Percentiles rank a stretch among this genome's conserved stretches.
Evolutionary conservation across 257 asterid species (phyloP).

Genomic region (Jasminum sambac): DNA sequence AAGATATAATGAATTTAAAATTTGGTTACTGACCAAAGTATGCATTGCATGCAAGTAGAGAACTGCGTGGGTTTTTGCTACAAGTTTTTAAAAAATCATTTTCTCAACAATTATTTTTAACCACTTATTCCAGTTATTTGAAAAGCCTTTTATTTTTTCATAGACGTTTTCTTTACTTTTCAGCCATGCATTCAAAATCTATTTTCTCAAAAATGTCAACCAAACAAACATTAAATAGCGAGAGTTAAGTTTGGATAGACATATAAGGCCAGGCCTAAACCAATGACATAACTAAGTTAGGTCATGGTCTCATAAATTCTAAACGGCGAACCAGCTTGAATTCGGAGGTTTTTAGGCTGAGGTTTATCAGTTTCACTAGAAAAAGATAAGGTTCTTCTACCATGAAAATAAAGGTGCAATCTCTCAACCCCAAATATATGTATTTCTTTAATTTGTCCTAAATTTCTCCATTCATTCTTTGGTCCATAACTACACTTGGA

Average conservation of each 20-base stretch:
- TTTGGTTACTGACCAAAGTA: no score
- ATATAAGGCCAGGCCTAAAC: background rate
- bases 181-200: no score
- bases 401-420: conserved; percentile 35
- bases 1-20: no score
- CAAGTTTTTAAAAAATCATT: no score
- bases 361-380: conserved; percentile 27
- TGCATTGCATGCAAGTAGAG: background rate
- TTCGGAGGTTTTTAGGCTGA: conserved; percentile 51
- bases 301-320: conserved; percentile 1
- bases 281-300: no score
- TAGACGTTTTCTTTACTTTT: no score
- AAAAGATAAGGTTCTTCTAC: conserved; percentile 38
- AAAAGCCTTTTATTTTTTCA: no score
- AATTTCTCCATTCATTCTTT: conserved; percentile 39
- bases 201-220: no score
- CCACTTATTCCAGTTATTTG: no score
- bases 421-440: conserved; percentile 40
- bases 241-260: background rate
- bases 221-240: background rate
- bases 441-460: conserved; percentile 41
- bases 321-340: conserved; percentile 81
- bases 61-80: no score
- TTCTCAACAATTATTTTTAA: no score
- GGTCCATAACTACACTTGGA: conserved; percentile 52